These are phyloP conservation scores for Corymbia maculata DNA, from an alignment of 345 rosid species.

Conservation along the genomic window DNA sequence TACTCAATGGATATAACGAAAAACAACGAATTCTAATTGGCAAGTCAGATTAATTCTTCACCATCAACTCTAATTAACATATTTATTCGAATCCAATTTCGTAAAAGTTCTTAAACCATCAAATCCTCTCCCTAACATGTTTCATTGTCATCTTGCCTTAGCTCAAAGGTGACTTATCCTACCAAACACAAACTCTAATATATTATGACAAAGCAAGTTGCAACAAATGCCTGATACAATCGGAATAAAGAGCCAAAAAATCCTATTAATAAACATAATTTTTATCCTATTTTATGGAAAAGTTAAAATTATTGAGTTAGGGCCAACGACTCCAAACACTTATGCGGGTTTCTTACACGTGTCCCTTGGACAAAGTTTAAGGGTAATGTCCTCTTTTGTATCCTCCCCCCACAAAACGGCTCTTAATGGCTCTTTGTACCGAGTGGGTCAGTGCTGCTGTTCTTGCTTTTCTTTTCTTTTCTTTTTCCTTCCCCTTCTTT, in stretches of 20 bases:
- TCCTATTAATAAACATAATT: not conserved
- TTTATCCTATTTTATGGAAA: fast-evolving
- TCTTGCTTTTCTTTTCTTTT: not conserved
- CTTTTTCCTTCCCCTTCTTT: not conserved
- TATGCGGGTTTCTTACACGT: not conserved
- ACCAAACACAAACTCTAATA: not conserved
- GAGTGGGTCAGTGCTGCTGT: not conserved
- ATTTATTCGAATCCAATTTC: not conserved
- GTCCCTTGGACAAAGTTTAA: not conserved
- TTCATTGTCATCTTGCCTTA: not conserved
- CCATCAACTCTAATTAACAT: fast-evolving
- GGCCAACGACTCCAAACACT: not conserved
- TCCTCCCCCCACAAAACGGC: not conserved
- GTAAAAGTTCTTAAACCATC: not conserved
- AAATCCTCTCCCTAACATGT: too few relatives aligned
- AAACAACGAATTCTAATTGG: not conserved
- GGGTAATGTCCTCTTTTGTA: not conserved
- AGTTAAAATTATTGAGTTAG: not conserved
- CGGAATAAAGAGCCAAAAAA: not conserved
- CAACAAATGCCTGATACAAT: fast-evolving
- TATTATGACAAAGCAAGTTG: not conserved
- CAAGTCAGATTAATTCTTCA: not conserved
- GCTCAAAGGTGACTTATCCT: not conserved
- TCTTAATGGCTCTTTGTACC: not conserved
- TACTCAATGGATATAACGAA: not conserved